These are phyloP conservation scores for Helianthus tuberosus DNA, from an alignment of 129 eudicot species.

Conservation along the genomic window DNA sequence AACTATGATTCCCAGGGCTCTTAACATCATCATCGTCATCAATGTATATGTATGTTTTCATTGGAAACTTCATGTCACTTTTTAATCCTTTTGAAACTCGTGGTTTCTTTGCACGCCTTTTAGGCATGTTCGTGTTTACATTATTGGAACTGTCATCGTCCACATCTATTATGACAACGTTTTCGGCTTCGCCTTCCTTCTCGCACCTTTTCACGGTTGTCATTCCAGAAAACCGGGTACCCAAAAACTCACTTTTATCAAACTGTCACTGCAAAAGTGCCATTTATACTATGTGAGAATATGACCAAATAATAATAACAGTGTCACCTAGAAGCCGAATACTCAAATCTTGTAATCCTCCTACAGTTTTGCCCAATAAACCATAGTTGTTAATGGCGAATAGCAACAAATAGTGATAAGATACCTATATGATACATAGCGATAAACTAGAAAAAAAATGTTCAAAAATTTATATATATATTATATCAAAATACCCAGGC, in stretches of 20 bases:
- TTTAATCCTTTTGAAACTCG: slow-evolving; percentile 35
- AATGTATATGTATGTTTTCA: slow-evolving; percentile 53
- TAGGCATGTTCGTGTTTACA: slow-evolving; percentile 56
- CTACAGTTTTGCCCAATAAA: not conserved
- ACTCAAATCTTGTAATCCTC: not conserved
- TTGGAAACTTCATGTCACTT: slow-evolving; percentile 35
- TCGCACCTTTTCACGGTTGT: slow-evolving; percentile 40
- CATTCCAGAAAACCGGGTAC: slow-evolving; percentile 30
- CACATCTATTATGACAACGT: slow-evolving; percentile 57
- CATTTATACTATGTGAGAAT: not conserved
- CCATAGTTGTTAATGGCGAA: not conserved
- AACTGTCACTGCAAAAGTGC: slow-evolving; percentile 36
- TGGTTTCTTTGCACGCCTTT: slow-evolving; percentile 29
- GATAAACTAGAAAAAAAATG: no score
- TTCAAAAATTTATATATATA: no score
- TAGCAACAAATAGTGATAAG: no score
- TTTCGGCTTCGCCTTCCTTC: slow-evolving; percentile 34
- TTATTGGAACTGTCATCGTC: slow-evolving; percentile 52
- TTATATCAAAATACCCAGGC: no score
- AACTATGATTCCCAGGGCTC: slow-evolving; percentile 19
- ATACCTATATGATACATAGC: no score
- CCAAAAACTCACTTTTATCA: slow-evolving; percentile 23
- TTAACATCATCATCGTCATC: slow-evolving; percentile 67
- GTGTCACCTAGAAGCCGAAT: not conserved
- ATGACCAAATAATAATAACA: not conserved